phyloP scores from a whole-genome alignment of 495 filamentous ascomycete genomes.

The Opeltia flavorubescens region DNA sequence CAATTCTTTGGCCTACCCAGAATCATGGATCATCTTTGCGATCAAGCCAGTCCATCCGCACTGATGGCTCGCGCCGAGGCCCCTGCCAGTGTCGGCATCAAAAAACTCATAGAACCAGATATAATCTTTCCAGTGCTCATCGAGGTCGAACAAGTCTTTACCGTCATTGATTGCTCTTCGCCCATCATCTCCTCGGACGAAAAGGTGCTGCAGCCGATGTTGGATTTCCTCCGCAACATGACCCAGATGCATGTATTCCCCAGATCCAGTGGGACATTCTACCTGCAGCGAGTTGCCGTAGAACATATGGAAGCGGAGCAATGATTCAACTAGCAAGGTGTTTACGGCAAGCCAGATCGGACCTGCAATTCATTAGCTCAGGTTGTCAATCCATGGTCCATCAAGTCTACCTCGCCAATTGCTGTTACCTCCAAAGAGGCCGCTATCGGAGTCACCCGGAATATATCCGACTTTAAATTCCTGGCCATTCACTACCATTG shows the following conservation, averaged over 20 bases:
- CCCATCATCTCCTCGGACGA: conserved; percentile 69
- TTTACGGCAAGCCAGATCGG: conserved; percentile 96
- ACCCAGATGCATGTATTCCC: conserved; percentile 89
- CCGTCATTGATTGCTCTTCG: conserved; percentile 72
- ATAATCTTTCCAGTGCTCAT: conserved; percentile 84
- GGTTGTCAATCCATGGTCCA: background rate
- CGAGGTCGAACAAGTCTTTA: conserved; percentile 73
- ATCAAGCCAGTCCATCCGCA: conserved; percentile 96
- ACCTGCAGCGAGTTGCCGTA: conserved; percentile 79
- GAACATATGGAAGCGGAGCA: conserved; percentile 88
- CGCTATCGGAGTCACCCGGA: conserved; percentile 85
- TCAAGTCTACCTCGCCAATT: conserved; percentile 71
- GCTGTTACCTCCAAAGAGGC: conserved; percentile 90
- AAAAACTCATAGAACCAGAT: conserved; percentile 97
- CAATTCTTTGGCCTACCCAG: too few species aligned
- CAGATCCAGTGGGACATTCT: conserved; percentile 87
- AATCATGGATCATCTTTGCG: conserved; percentile 93
- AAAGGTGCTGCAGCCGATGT: conserved; percentile 85
- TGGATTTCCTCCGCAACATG: conserved; percentile 95
- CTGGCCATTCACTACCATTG: conserved; percentile 92
- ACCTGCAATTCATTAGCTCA: conserved; percentile 16
- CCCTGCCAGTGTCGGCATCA: conserved; percentile 79
- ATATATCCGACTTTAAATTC: conserved; percentile 80
- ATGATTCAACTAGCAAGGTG: conserved; percentile 82
- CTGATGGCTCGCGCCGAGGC: conserved; percentile 85